phyloP scores from a whole-genome alignment of 2,329 filamentous ascomycete species.

The Chaetomiaceae sp. region DNA sequence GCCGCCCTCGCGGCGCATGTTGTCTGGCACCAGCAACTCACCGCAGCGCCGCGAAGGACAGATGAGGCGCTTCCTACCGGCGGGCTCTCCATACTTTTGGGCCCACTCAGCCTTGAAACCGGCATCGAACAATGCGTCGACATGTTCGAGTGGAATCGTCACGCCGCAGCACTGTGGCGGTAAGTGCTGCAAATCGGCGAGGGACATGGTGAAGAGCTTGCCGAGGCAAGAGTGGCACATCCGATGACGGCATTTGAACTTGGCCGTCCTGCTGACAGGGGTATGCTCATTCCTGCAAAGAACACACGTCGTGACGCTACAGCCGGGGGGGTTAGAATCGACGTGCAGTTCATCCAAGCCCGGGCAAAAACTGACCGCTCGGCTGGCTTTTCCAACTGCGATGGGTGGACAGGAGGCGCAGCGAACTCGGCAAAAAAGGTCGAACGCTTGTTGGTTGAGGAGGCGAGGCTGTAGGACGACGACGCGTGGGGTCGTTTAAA shows the following conservation, averaged over 20 bases:
- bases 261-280: conserved; percentile 56
- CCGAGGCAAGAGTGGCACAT: conserved; percentile 76
- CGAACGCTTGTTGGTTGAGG: conserved; percentile 34
- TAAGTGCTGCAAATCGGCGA: conserved; percentile 75
- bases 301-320: conserved; percentile 64
- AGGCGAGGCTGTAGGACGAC: conserved; percentile 32
- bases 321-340: conserved; percentile 15
- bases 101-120: conserved; percentile 78
- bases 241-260: conserved; percentile 70
- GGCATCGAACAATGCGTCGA: conserved; percentile 66
- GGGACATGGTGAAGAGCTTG: conserved; percentile 66
- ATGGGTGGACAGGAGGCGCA: conserved; percentile 23
- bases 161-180: conserved; percentile 74
- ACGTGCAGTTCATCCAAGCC: background rate
- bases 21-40: conserved; percentile 69
- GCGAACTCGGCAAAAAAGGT: conserved; percentile 32
- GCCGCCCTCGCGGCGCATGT: conserved; percentile 53
- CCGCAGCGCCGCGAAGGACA: conserved; percentile 69
- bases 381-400: conserved; percentile 19
- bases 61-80: conserved; percentile 68
- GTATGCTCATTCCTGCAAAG: conserved; percentile 63
- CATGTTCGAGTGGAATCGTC: conserved; percentile 68
- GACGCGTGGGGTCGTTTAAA: conserved; percentile 29
- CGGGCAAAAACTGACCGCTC: conserved; percentile 22
- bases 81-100: conserved; percentile 69